Evolutionary conservation across 225 moss, liverwort and hornwort species (phyloP), one percentile per base, ranked within the genome.

Genomic region (Antitrichia curtipendula): DNA sequence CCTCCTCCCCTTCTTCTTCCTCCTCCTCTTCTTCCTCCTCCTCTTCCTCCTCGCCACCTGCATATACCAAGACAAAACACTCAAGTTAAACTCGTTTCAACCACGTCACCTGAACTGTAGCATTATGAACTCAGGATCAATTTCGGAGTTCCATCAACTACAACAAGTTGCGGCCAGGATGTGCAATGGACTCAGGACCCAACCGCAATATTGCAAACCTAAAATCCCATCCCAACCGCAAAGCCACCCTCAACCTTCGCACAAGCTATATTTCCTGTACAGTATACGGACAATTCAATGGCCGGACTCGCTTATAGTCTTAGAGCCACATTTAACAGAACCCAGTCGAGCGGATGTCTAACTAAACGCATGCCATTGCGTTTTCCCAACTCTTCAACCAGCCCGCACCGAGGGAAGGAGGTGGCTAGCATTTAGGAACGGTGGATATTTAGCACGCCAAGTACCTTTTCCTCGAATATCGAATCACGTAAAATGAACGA

Each of bases 1-100:
- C 96, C 14, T 91, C 95, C 0, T 92, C 95, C 6, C 93, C 96
- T 0, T 88, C 96, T 1, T 90, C 95, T 0, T 92, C 94, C 0
- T 90, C 95, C 0, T 88, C 94, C 6, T 87, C 95, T 40, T 90
- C 95, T 61, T 92, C 95, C 40, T 91, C 91, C 22, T 91, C 89
- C 66, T 89, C 95, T 45, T 91, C 91, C 22, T 91, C 89, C 65
- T 88, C 91, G 59, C 80, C 95, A 58, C 91, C 92, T 89, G 90
- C 88, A 89, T n/a, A 36, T 4, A 81, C 29, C 79, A 88, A 49
- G 27, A 53, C 75, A 53, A 79, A 80, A 70, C 53, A 74, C 36
- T 85, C 6, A 47, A 50, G 56, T 23, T 29, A 70, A 71, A 50
- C 65, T 19, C 38, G 40, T 53, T 60, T 53, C 34, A 23, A 85